Base-by-base conservation (phyloP, 768 basidiomycete species). In the Trametes elegans region DNA sequence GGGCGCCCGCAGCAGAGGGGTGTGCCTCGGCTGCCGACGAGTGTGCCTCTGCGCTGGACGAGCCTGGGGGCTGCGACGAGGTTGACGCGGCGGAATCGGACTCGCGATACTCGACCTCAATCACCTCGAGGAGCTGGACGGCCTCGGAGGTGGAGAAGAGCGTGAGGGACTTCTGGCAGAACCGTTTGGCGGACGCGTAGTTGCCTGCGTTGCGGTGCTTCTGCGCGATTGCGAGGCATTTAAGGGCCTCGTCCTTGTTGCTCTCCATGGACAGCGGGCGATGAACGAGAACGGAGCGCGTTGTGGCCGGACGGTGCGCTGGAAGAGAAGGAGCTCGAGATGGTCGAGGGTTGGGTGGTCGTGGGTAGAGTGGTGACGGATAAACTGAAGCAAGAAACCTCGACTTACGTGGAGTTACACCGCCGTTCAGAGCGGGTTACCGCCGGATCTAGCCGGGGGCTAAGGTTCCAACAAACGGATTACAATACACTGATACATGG, bases 181-280 rank as follows among this genome's bases (percentile, higher is more conserved):
- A 95, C 69, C 91, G 92, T 67, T 87, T 83, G 1, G 95, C 93
- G 2, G 88, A 83, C 38, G 85, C 58, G 50, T 84, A 73, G 69
- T 95, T 92, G 43, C 82, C 84, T 40, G 83, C 75, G 49, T 85
- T 80, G 57, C 81, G 77, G 69, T 94, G 85, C 64, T 81, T 82
- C 66, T 84, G 83, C 3, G 94, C 88, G 59, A 97, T 90, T 43
- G 73, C 68, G 46, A 96, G 79, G 67, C 90, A 92, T 63, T 88
- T 84, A 53, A 87, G 69, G 31, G 93, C 93, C 71, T 96, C 93
- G 67, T 96, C 93, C 62, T 83, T 90, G 77, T 96, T 96, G 71
- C 87, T 85, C 70, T 90, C 88, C 88, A 90, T 89, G 47, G 31
- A 52, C 1, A 18, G 28, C 38, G 39, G 19, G 13, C 16, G 5